phyloP scores from a whole-genome alignment of 1,139 yeast species.

The Geotrichum aggregatum region DNA sequence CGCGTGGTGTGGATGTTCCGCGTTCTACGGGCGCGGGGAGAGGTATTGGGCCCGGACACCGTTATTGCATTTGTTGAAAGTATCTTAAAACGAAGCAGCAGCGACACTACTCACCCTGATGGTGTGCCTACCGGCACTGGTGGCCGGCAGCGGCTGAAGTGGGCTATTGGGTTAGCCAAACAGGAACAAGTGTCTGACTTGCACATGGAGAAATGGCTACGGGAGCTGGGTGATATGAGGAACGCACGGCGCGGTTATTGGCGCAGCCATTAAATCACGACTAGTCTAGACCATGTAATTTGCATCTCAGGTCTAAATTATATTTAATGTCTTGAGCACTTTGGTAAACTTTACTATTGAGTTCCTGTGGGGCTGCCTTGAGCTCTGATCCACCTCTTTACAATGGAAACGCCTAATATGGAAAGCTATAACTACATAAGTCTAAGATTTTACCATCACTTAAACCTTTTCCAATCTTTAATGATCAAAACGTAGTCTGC shows the following conservation, averaged over 20 bases:
- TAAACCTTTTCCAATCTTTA: too few relatives aligned
- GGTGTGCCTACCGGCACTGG: conserved; percentile 25
- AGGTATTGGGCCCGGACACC: conserved; percentile 19
- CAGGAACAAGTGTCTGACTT: conserved; percentile 23
- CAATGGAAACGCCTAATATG: too few relatives aligned
- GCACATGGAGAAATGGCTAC: conserved; percentile 23
- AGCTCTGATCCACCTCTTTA: too few relatives aligned
- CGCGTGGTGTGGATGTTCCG: conserved; percentile 23
- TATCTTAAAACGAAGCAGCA: conserved; percentile 3
- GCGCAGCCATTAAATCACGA: background rate
- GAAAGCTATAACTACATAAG: too few relatives aligned
- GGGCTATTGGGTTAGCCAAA: conserved; percentile 29
- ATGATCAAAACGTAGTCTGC: too few relatives aligned
- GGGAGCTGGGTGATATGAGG: conserved; percentile 15
- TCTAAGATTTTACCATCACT: too few relatives aligned
- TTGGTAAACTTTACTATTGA: too few relatives aligned
- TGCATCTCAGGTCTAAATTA: too few relatives aligned
- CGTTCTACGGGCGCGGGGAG: conserved; percentile 22
- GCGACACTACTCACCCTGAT: background rate
- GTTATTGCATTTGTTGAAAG: conserved; percentile 17
- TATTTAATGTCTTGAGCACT: too few relatives aligned
- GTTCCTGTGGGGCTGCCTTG: too few relatives aligned
- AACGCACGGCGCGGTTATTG: conserved; percentile 2
- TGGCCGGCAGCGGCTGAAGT: conserved; percentile 24
- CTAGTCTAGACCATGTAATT: too few relatives aligned